These are phyloP conservation scores for Vicia faba DNA, from an alignment of 306 rosid species.

Conservation along the genomic window DNA sequence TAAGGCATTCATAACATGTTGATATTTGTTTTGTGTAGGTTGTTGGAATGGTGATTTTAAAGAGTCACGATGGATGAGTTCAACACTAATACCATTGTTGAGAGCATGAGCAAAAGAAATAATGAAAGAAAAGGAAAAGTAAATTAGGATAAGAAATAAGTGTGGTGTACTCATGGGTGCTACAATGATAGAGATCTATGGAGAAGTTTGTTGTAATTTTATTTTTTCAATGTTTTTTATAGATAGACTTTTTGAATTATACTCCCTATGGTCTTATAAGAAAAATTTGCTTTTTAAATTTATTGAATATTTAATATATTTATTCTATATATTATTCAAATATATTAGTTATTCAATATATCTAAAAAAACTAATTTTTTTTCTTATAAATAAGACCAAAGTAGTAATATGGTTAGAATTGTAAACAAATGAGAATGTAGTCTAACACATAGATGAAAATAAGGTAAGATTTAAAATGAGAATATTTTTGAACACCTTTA, in stretches of 20 bases:
- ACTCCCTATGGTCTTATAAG: too few species aligned
- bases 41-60: slow-evolving; percentile 52
- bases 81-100: slow-evolving; percentile 37
- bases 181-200: background rate
- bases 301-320: too few species aligned
- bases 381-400: too few species aligned
- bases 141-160: background rate
- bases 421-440: too few species aligned
- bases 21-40: slow-evolving; percentile 34
- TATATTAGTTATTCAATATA: too few species aligned
- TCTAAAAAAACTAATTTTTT: too few species aligned
- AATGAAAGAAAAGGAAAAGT: background rate
- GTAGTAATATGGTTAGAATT: too few species aligned
- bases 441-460: too few species aligned
- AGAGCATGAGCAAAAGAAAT: background rate
- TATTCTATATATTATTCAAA: too few species aligned
- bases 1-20: slow-evolving; percentile 40
- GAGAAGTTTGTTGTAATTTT: background rate
- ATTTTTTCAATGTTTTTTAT: background rate
- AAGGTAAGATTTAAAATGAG: too few species aligned
- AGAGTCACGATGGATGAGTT: slow-evolving; percentile 60
- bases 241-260: background rate
- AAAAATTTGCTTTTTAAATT: too few species aligned
- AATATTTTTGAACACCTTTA: too few species aligned
- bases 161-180: background rate